These are phyloP conservation scores for Dentipellis sp. DNA, from an alignment of 768 basidiomycete genomes.

Conservation along the genomic window DNA sequence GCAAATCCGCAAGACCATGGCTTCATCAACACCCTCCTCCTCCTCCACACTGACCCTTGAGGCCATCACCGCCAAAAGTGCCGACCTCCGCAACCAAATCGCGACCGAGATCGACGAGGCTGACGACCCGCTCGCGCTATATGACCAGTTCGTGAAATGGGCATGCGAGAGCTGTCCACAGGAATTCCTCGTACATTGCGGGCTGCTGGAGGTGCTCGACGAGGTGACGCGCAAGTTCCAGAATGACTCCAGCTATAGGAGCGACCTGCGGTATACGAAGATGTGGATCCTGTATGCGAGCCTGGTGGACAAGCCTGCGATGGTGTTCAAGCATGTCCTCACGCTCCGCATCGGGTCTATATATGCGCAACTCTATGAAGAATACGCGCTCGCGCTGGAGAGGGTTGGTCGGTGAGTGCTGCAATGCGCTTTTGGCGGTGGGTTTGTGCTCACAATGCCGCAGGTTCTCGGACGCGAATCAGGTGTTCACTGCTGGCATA, in stretches of 20 bases:
- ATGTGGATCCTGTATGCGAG: slow-evolving; percentile 86
- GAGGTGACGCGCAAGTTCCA: slow-evolving; percentile 77
- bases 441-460: not conserved
- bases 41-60: slow-evolving; percentile 4
- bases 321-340: slow-evolving; percentile 48
- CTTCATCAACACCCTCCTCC: slow-evolving; percentile 1
- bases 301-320: slow-evolving; percentile 61
- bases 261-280: slow-evolving; percentile 85
- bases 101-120: slow-evolving; percentile 42
- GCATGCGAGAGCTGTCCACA: slow-evolving; percentile 70
- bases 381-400: slow-evolving; percentile 80
- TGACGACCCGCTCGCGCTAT: slow-evolving; percentile 80
- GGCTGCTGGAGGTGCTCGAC: slow-evolving; percentile 74
- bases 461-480: slow-evolving; percentile 72
- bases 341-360: slow-evolving; percentile 46
- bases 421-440: not conserved
- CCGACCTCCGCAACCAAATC: slow-evolving; percentile 16
- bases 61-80: slow-evolving; percentile 2
- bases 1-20: slow-evolving; percentile 2
- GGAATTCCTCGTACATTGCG: slow-evolving; percentile 58
- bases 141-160: slow-evolving; percentile 86
- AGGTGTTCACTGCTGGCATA: slow-evolving; percentile 76
- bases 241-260: slow-evolving; percentile 74
- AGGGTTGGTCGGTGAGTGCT: slow-evolving; percentile 53
- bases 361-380: slow-evolving; percentile 83